A percentile compares a stretch with the other conserved stretches of the same genome.
These are phyloP conservation scores for Backusella australiensis DNA, from an alignment of 192 early-diverging fungal genomes.

Conservation along the genomic window DNA sequence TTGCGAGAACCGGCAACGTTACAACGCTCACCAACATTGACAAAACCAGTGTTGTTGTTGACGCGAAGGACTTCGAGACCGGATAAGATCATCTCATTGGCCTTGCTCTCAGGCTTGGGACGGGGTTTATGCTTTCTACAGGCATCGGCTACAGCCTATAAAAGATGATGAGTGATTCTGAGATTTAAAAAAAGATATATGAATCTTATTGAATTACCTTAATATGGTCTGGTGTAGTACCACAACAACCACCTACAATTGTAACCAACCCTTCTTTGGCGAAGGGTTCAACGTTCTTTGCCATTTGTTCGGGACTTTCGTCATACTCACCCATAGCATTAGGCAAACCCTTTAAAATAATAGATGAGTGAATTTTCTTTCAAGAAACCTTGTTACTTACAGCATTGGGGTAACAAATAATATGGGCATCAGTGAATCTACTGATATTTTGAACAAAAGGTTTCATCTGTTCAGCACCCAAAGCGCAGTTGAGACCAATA, in stretches of 20 bases:
- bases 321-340: constrained; percentile 98
- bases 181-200: background rate
- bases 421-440: constrained; percentile 73
- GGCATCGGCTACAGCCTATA: constrained; percentile 71
- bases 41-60: constrained; percentile 80
- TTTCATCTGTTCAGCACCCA: constrained; percentile 92
- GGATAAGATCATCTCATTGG: constrained; percentile 75
- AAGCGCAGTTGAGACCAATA: constrained; percentile 88
- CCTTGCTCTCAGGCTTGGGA: constrained; percentile 60
- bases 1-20: constrained; percentile 95
- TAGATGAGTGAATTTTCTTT: background rate
- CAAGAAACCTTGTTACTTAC: constrained; percentile 31
- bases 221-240: constrained; percentile 94
- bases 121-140: constrained; percentile 78
- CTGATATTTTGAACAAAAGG: constrained; percentile 93
- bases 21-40: constrained; percentile 96
- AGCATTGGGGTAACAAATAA: constrained; percentile 96
- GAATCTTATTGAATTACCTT: constrained; percentile 50
- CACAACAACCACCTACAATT: constrained; percentile 97
- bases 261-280: constrained; percentile 92
- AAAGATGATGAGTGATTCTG: background rate
- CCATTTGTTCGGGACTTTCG: constrained; percentile 85
- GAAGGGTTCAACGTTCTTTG: constrained; percentile 79
- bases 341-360: constrained; percentile 70
- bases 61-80: constrained; percentile 86